Percentiles rank a stretch among this genome's conserved stretches.
Conservation (phyloP, 805 yeast species). For the Metschnikowia similis region DNA sequence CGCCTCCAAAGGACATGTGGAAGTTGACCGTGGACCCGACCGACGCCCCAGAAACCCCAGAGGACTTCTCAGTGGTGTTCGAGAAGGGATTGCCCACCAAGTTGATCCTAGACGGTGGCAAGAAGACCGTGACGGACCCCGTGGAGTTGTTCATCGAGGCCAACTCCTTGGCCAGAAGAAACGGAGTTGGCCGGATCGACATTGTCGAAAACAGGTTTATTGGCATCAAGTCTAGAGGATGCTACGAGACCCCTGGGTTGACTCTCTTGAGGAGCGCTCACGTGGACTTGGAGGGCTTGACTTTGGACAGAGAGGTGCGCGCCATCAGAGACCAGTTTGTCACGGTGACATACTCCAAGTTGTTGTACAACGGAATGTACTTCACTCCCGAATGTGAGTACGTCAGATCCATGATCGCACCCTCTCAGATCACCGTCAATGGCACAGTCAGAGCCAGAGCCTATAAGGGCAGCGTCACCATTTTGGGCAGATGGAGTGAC, state of each 20-base stretch:
- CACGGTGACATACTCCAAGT: conserved; percentile 83
- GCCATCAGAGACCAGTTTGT: conserved; percentile 95
- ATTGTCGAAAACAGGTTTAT: conserved; percentile 98
- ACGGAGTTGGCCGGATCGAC: conserved; percentile 99
- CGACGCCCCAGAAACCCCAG: conserved; percentile 93
- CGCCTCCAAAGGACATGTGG: conserved; percentile 99
- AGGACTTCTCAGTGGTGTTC: conserved; percentile 78
- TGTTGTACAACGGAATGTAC: conserved; percentile 95
- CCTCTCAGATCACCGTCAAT: conserved; percentile 92
- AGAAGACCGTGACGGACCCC: conserved; percentile 69
- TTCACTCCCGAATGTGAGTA: conserved; percentile 98
- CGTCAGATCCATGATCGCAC: conserved; percentile 87
- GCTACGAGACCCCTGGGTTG: conserved; percentile 99
- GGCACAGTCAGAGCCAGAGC: conserved; percentile 92
- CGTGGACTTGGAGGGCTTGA: conserved; percentile 94
- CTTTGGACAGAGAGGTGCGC: conserved; percentile 96
- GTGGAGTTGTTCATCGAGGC: conserved; percentile 91
- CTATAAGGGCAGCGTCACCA: conserved; percentile 82
- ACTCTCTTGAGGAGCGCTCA: conserved; percentile 92
- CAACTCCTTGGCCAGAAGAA: conserved; percentile 94
- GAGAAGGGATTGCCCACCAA: conserved; percentile 85
- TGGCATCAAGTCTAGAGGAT: conserved; percentile 98
- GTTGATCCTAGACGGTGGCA: conserved; percentile 62
- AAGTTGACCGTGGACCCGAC: conserved; percentile 92
- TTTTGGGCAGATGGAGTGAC: conserved; percentile 90